These are phyloP conservation scores for Coleophoma crateriformis DNA, from an alignment of 2,329 filamentous ascomycete genomes.

Conservation along the genomic window DNA sequence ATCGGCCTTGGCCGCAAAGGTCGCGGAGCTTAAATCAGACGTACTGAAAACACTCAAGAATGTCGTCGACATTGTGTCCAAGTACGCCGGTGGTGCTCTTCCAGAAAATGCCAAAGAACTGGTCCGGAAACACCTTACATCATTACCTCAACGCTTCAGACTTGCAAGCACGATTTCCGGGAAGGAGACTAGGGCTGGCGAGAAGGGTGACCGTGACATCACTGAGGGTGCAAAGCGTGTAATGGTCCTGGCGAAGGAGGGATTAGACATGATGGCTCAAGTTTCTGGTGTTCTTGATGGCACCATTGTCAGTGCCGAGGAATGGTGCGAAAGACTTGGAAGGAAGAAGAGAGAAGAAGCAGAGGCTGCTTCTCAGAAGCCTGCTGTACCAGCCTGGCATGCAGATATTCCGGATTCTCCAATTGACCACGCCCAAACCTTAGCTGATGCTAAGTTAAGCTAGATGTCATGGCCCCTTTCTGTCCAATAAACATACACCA, in stretches of 20 bases:
- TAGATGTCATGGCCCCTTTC: no score
- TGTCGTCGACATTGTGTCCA: constrained; percentile 79
- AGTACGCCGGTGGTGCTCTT: constrained; percentile 84
- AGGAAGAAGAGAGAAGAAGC: constrained; percentile 26
- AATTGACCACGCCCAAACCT: no score
- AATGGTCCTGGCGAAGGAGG: constrained; percentile 81
- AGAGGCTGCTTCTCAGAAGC: constrained; percentile 8
- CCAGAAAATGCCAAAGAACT: constrained; percentile 83
- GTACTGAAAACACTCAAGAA: constrained; percentile 75
- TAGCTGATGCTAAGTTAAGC: no score
- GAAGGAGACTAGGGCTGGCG: constrained; percentile 27
- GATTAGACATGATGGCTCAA: constrained; percentile 89
- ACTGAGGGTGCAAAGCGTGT: constrained; percentile 67
- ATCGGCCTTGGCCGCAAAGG: constrained; percentile 30
- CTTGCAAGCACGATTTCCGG: constrained; percentile 51
- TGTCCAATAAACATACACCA: no score
- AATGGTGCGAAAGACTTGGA: constrained; percentile 80
- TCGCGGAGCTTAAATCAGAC: constrained; percentile 63
- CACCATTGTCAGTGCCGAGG: constrained; percentile 84
- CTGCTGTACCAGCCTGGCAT: not conserved
- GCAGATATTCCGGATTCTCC: not conserved
- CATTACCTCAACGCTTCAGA: constrained; percentile 77
- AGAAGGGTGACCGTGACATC: constrained; percentile 36
- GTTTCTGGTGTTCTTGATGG: constrained; percentile 84
- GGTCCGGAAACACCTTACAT: constrained; percentile 78